Conservation (phyloP, 2,329 filamentous ascomycete species). For the Cadophora malorum region DNA sequence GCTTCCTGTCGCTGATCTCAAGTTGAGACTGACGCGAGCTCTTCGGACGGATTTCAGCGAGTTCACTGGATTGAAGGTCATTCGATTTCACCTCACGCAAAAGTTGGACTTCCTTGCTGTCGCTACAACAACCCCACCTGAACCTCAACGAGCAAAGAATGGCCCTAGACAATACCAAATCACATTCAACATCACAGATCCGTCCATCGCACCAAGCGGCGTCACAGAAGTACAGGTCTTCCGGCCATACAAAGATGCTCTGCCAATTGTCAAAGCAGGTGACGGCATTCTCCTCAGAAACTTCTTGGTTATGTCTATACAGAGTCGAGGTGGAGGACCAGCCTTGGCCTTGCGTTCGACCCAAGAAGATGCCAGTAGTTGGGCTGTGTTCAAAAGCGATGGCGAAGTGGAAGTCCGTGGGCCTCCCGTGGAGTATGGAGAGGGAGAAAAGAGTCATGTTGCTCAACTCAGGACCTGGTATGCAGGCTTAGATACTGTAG, state of each 20-base stretch:
- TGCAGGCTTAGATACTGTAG: conserved; percentile 52
- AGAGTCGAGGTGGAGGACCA: conserved; percentile 47
- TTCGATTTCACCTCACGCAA: conserved; percentile 57
- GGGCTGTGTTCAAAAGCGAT: conserved; percentile 63
- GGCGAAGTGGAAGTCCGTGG: conserved; percentile 59
- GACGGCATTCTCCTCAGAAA: conserved; percentile 64
- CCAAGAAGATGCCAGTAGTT: conserved; percentile 62
- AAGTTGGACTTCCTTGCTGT: conserved; percentile 62
- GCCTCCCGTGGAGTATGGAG: conserved; percentile 62
- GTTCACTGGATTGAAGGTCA: conserved; percentile 57
- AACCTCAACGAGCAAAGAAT: conserved; percentile 60
- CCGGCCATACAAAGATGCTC: conserved; percentile 61
- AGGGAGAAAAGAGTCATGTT: conserved; percentile 57
- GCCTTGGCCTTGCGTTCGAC: conserved; percentile 59
- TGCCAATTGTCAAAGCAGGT: conserved; percentile 61
- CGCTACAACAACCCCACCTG: conserved; percentile 56
- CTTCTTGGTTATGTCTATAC: conserved; percentile 60
- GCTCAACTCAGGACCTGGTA: conserved; percentile 55
- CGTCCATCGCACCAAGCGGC: conserved; percentile 56
- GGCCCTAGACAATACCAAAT: conserved; percentile 66
- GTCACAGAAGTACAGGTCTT: conserved; percentile 64
- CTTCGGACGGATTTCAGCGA: conserved; percentile 54
- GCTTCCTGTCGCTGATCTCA: conserved; percentile 35
- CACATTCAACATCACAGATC: conserved; percentile 63
- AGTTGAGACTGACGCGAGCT: conserved; percentile 37